Conservation (phyloP, 148 eudicot species). For the Bassia scoparia region DNA sequence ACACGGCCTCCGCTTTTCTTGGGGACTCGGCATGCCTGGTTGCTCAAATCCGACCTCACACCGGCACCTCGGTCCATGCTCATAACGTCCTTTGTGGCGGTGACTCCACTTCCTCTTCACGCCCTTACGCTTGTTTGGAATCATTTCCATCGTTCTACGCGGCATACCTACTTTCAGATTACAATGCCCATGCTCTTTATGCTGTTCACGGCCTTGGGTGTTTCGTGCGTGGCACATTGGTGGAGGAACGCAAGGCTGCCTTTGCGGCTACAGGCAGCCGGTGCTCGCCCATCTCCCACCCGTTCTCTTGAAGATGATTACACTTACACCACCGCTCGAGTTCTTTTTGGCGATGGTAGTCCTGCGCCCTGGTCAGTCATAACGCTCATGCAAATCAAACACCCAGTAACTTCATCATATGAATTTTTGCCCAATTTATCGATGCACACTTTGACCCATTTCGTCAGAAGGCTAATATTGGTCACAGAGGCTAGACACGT, state of each 20-base stretch:
- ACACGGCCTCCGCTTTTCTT: slow-evolving; percentile 62
- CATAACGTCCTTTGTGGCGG: slow-evolving; percentile 65
- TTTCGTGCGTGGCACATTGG: slow-evolving; percentile 61
- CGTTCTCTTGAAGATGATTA: slow-evolving; percentile 14
- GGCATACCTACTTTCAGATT: slow-evolving; percentile 47
- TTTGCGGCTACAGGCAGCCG: slow-evolving; percentile 46
- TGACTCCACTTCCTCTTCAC: slow-evolving; percentile 56
- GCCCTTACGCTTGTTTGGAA: slow-evolving; percentile 54
- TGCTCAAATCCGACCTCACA: slow-evolving; percentile 81
- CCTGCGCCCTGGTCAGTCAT: slow-evolving; percentile 56
- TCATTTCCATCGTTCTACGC: slow-evolving; percentile 24
- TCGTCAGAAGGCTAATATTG: slow-evolving; percentile 41
- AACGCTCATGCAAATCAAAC: neutral
- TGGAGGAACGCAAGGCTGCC: slow-evolving; percentile 51
- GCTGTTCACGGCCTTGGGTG: slow-evolving; percentile 70
- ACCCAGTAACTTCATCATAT: neutral
- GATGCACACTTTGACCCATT: slow-evolving; percentile 17
- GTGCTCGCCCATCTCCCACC: slow-evolving; percentile 55
- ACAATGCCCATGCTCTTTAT: slow-evolving; percentile 37
- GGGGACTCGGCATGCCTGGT: slow-evolving; percentile 87
- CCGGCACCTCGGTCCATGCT: slow-evolving; percentile 67
- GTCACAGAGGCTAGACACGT: slow-evolving; percentile 66
- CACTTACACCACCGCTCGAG: slow-evolving; percentile 32
- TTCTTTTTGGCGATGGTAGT: slow-evolving; percentile 76
- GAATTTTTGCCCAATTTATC: slow-evolving; percentile 54